Base-by-base conservation (phyloP, 2,329 filamentous ascomycete species). In the Diaporthe humulicola region DNA sequence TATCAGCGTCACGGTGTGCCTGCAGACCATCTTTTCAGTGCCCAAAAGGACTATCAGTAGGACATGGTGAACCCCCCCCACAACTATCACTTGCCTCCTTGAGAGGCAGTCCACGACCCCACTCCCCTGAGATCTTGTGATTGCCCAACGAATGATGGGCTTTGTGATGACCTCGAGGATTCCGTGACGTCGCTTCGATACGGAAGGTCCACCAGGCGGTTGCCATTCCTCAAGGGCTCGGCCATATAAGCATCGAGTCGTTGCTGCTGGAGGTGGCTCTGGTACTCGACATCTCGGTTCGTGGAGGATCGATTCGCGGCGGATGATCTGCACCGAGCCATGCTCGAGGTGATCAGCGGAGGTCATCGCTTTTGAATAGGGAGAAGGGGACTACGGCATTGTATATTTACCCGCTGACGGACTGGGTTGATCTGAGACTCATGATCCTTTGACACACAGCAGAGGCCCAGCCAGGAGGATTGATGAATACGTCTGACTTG, bases 241-340 rank as follows among this genome's bases (percentile, higher is more conserved):
- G 22, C 14, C 25, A 60, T 9, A 6, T 22, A 71, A 7, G 54
- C 4, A 28, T 30, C 40, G 42, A 71, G 56, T 14, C 69, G 69
- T 38, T 52, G 69, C 45, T 71, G 54, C 33, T 60, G 69, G 40
- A 71, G 69, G 56, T 50, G 28, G 38, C 19, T 19, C 10, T 48
- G 54, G 15, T 45, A 17, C 38, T 12, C 50, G 28, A 17, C 17
- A 10, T 22, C 30, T n/a, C 28, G 50, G 12, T 25, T 8, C n/a
- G 50, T 7, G 2, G 48, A 7, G 67, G 36, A 5, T 28, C 30
- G 33, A 15, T 19, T 48, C 6, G 22, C 28, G 19, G 42, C 8
- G 10, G 42, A 52, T 30, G 69, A 71, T 36, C 69, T 71, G 45
- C 4, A n/a, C 22, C 1, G 33, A 38, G 25, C 28, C 1, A 30